phyloP scores from a whole-genome alignment of 768 basidiomycete genomes.

The Brasilioporus rufonigricans region DNA sequence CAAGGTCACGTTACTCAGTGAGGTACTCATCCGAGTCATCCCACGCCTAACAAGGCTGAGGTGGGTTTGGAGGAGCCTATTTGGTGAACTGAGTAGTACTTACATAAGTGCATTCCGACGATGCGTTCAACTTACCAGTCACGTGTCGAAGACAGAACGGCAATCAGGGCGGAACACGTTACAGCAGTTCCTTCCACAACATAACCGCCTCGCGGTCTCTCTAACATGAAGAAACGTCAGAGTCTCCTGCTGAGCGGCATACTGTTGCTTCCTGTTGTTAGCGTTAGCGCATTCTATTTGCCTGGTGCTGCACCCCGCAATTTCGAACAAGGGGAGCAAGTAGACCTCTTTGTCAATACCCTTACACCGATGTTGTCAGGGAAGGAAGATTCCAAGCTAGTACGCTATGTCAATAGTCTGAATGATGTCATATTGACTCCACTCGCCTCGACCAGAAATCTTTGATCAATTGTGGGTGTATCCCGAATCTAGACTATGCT shows the following conservation, averaged over 20 bases:
- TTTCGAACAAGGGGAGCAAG: conserved; percentile 69
- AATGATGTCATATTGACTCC: conserved; percentile 4
- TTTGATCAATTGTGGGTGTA: conserved; percentile 71
- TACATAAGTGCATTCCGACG: too few species aligned
- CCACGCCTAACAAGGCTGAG: too few species aligned
- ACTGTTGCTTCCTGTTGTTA: conserved; percentile 17
- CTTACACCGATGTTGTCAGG: conserved; percentile 81
- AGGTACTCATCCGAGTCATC: too few species aligned
- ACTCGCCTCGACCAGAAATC: conserved; percentile 61
- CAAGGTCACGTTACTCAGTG: too few species aligned
- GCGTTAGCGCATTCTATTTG: conserved; percentile 76
- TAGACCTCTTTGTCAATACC: conserved; percentile 83
- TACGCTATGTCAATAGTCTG: conserved; percentile 34
- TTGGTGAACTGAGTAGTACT: too few species aligned
- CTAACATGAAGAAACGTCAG: conserved; percentile 22
- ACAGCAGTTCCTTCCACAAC: neutral
- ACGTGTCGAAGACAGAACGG: conserved; percentile 9
- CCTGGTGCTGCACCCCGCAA: conserved; percentile 88
- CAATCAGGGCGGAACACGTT: neutral
- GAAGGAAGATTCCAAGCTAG: conserved; percentile 69
- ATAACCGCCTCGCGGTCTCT: neutral
- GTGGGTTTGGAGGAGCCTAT: too few species aligned
- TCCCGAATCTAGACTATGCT: neutral
- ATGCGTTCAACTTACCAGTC: conserved; percentile 9
- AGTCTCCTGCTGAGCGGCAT: conserved; percentile 13